These are phyloP conservation scores for Panicum hallii DNA, from an alignment of 202 grass and related monocot species.

Conservation along the genomic window DNA sequence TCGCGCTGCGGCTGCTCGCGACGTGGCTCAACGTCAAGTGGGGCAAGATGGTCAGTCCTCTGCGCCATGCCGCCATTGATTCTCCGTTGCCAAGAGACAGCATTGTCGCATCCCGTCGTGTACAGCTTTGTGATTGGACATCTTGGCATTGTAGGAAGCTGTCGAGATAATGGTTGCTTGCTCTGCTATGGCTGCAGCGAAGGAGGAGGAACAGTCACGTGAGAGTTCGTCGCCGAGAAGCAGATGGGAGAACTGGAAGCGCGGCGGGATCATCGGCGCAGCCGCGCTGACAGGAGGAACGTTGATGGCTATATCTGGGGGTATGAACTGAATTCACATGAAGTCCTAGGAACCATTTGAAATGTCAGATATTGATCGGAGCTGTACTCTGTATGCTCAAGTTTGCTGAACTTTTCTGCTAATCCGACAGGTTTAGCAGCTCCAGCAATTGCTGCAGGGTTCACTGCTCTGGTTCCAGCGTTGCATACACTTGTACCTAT, in stretches of 20 bases:
- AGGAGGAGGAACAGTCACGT: conserved; percentile 62
- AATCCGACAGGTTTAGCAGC: conserved; percentile 81
- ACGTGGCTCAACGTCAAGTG: conserved; percentile 91
- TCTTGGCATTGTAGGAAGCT: conserved; percentile 81
- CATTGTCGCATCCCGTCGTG: not conserved
- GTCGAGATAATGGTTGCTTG: conserved; percentile 99
- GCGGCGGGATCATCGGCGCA: conserved; percentile 86
- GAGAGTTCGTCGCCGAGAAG: conserved; percentile 57
- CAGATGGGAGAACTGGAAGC: conserved; percentile 87
- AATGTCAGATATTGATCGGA: conserved; percentile 19
- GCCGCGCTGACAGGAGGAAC: conserved; percentile 95
- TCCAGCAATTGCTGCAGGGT: conserved; percentile 94
- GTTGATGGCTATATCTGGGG: conserved; percentile 89
- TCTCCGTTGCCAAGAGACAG: not conserved
- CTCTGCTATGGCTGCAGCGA: conserved; percentile 99
- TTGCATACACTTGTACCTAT: conserved; percentile 82
- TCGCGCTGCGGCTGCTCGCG: conserved; percentile 78
- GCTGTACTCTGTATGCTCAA: not conserved
- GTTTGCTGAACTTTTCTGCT: conserved; percentile 15
- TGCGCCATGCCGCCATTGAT: not conserved
- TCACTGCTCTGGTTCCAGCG: conserved; percentile 82
- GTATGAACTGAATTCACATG: conserved; percentile 43
- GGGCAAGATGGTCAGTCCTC: conserved; percentile 80
- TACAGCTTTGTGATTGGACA: conserved; percentile 40
- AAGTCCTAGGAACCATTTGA: not conserved